Evolutionary conservation across 345 rosid genomes (phyloP), one percentile per base, ranked within the genome.

Genomic region (Hirschfeldia incana): DNA sequence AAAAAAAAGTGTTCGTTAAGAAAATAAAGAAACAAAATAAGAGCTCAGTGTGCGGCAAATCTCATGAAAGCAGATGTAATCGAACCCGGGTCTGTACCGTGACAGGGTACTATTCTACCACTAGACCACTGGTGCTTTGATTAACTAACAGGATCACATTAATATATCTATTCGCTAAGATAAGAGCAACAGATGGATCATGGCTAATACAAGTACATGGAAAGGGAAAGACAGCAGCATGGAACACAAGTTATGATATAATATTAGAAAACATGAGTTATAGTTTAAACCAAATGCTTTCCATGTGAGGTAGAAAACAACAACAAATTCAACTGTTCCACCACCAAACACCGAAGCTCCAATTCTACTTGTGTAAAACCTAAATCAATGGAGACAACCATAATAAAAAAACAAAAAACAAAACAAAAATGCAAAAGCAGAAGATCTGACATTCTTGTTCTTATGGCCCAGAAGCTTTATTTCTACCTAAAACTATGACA

Each of bases 71-170:
- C n/a, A n/a, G n/a, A n/a, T n/a, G 67, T 29, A 72, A 46, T 71
- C 72, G 88, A 89, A 88, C 95, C 88, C 86, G 87, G 93, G 93
- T 85, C 89, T 83, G 86, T 85, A 89, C 90, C 85, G 87, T 87
- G 87, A 87, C 86, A 89, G 86, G 87, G 86, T 91, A 86, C 90
- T 91, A 88, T 88, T 89, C 90, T 89, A 91, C 90, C 92, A 86
- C 90, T 87, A 88, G 91, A 89, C 93, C 90, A 86, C 88, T 86
- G 93, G 96, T 84, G 92, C 89, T 70, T 15, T 49, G 57, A 49
- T 49, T 7, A 4, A 4, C 16, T 13, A 13, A 13, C 2, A 4
- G n/a, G 17, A 49, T 2, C 55, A 49, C n/a, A 49, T 13, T 94
- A 89, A 76, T 78, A 26, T 44, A 26, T 58, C 42, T 5, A 27